These are phyloP conservation scores for Juncus inflexus DNA, from an alignment of 176 grass and related monocot genomes.

Conservation along the genomic window DNA sequence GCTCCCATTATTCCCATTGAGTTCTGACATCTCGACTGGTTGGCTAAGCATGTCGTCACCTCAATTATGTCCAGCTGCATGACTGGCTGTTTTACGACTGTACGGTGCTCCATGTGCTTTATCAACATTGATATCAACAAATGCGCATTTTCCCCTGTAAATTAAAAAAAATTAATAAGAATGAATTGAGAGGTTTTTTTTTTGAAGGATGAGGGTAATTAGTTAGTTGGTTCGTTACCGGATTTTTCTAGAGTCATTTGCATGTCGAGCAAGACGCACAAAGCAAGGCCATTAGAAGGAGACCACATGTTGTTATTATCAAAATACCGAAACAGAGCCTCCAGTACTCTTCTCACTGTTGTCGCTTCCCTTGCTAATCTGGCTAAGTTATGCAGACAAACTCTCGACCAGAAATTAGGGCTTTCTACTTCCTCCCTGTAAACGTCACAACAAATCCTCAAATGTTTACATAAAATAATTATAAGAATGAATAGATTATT, in stretches of 20 bases:
- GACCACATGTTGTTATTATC: slow-evolving; percentile 78
- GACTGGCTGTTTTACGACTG: slow-evolving; percentile 66
- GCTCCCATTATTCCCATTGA: slow-evolving; percentile 72
- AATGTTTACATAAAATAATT: slow-evolving; percentile 35
- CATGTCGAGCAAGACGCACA: slow-evolving; percentile 82
- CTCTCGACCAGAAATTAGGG: slow-evolving; percentile 88
- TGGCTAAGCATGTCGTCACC: slow-evolving; percentile 62
- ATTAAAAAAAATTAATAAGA: slow-evolving; percentile 30
- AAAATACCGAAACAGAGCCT: slow-evolving; percentile 95
- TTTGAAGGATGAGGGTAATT: background rate
- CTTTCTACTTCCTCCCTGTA: slow-evolving; percentile 67
- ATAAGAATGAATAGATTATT: background rate
- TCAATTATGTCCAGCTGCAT: slow-evolving; percentile 78
- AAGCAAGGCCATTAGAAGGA: slow-evolving; percentile 64
- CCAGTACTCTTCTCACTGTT: slow-evolving; percentile 77
- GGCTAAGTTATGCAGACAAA: slow-evolving; percentile 96
- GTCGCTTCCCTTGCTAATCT: slow-evolving; percentile 91
- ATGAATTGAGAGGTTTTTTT: slow-evolving; percentile 19
- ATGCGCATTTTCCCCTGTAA: slow-evolving; percentile 83
- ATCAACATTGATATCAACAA: slow-evolving; percentile 77
- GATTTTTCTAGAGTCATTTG: slow-evolving; percentile 84
- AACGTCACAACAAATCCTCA: slow-evolving; percentile 29
- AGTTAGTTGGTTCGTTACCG: slow-evolving; percentile 39
- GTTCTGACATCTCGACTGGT: slow-evolving; percentile 66
- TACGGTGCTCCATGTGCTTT: slow-evolving; percentile 93